A percentile compares a stretch with the other conserved stretches of the same genome.
Evolutionary conservation across 371 early-diverging fungal species (phyloP).

Genomic region (Blyttiomyces sp.): DNA sequence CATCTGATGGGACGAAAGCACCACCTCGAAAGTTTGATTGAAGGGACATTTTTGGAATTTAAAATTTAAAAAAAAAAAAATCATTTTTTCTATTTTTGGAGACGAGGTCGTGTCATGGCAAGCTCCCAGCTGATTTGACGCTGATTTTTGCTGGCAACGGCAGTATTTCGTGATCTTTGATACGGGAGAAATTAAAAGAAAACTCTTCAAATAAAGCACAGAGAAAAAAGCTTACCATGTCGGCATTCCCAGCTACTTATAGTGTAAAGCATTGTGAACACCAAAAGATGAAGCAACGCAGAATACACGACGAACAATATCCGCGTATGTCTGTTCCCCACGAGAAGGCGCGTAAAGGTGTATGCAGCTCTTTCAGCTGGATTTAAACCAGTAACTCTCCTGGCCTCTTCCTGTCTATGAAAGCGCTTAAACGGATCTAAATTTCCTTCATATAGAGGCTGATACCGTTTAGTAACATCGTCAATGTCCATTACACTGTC

Average conservation of each 20-base stretch:
- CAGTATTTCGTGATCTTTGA: too few relatives aligned
- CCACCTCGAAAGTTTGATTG: too few relatives aligned
- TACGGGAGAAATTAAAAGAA: too few relatives aligned
- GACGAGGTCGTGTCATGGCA: too few relatives aligned
- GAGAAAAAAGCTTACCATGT: slow-evolving; percentile 26
- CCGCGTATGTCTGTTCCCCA: slow-evolving; percentile 71
- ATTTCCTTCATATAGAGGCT: slow-evolving; percentile 74
- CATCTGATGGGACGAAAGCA: too few relatives aligned
- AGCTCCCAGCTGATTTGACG: too few relatives aligned
- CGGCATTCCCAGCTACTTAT: slow-evolving; percentile 65
- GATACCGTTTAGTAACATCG: slow-evolving; percentile 59
- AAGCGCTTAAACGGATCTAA: slow-evolving; percentile 88
- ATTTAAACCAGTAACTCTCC: slow-evolving; percentile 70
- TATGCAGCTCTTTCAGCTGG: slow-evolving; percentile 72
- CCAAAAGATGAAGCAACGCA: slow-evolving; percentile 70
- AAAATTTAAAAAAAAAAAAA: too few relatives aligned
- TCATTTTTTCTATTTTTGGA: too few relatives aligned
- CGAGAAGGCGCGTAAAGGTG: slow-evolving; percentile 62
- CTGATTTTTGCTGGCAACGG: too few relatives aligned
- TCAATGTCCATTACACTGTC: too few relatives aligned
- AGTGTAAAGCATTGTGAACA: slow-evolving; percentile 64
- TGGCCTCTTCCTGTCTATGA: slow-evolving; percentile 67
- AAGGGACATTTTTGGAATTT: too few relatives aligned
- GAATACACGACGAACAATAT: slow-evolving; percentile 70
- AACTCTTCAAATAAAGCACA: too few relatives aligned